Base-by-base conservation (phyloP, 305 asterid species). In the Fraxinus sp. region DNA sequence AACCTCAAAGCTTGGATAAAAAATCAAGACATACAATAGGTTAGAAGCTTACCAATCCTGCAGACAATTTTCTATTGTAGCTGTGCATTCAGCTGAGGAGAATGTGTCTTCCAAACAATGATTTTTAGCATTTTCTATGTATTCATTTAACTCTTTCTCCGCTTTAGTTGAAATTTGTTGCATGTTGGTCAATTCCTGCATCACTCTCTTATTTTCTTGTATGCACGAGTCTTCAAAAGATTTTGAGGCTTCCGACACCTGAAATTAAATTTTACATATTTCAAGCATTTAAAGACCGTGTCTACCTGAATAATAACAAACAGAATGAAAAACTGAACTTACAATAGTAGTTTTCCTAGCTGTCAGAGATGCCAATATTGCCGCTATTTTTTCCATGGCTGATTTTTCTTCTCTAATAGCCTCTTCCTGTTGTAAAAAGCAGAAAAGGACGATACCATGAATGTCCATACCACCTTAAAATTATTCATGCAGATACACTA, bases 181-280 rank as follows among this genome's bases (percentile, higher is more conserved):
- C 87, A 94, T 88, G 80, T 82, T 80, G 52, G 91, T 85, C 80
- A 94, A 78, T 76, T 88, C 94, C 83, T 82, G 81, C 82, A 86
- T 76, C 88, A 91, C 35, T 84, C 78, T 89, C 86, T 87, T 88
- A 83, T 86, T 93, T 78, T 93, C 97, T 88, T 90, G 86, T 71
- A 81, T 79, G 77, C 71, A 77, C 41, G 91, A 81, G 39, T 93
- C 93, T 84, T 92, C 91, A 49, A 94, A 85, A 78, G 88, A 81
- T 84, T 86, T 88, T 37, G 98, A 88, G 80, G 91, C 93, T 82
- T 90, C 88, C 4, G 92, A 89, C 66, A 94, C 97, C 98, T 93
- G 90, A 81, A 32, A 76, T 52, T 41, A 11, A 81, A 76, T 83
- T 84, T 76, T 35, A 24, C 49, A 79, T 20, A 66, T 73, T 37